A percentile compares a stretch with the other conserved stretches of the same genome.
Conservation (phyloP, 1,139 yeast genomes). For the Scheffersomyces illinoinensis region DNA sequence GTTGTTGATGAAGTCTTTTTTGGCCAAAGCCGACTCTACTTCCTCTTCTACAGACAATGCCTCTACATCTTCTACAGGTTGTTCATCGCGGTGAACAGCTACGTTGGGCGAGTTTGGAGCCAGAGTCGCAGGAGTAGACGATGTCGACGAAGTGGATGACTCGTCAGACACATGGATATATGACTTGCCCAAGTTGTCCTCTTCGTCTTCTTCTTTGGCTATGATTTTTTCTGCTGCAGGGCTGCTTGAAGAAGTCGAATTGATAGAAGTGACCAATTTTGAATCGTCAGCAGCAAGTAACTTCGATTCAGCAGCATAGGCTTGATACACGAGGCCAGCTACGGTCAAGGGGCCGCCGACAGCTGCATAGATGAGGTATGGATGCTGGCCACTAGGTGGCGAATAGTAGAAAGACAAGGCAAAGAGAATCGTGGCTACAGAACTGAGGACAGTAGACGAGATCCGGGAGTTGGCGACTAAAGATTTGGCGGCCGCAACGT, state of each 20-base stretch:
- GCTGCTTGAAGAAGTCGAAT: constrained; percentile 1
- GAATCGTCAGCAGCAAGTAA: constrained; percentile 6
- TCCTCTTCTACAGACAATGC: constrained; percentile 37
- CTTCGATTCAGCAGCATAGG: constrained; percentile 8
- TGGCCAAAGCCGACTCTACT: constrained; percentile 39
- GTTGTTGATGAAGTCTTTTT: constrained; percentile 38
- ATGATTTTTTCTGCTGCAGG: constrained; percentile 4
- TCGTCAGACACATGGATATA: constrained; percentile 52
- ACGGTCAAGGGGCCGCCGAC: constrained; percentile 41
- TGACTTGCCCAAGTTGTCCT: constrained; percentile 49
- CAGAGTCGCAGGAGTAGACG: constrained; percentile 32
- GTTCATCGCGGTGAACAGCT: constrained; percentile 3
- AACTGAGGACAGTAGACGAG: constrained; percentile 33
- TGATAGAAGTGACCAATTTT: constrained; percentile 4
- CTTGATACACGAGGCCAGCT: constrained; percentile 10
- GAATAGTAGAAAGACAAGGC: constrained; percentile 44
- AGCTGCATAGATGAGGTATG: constrained; percentile 58
- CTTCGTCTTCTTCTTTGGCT: constrained; percentile 14
- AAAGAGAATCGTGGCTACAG: constrained; percentile 40
- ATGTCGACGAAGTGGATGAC: constrained; percentile 22
- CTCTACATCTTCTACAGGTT: constrained; percentile 5
- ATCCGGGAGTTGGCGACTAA: constrained; percentile 22
- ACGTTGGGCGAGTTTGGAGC: constrained; percentile 33
- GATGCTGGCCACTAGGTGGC: constrained; percentile 49
- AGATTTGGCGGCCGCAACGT: constrained; percentile 6